Evolutionary conservation across 2,329 filamentous ascomycete species (phyloP), one percentile per base, ranked within the genome.

Genomic region (Neoascochyta sp.): DNA sequence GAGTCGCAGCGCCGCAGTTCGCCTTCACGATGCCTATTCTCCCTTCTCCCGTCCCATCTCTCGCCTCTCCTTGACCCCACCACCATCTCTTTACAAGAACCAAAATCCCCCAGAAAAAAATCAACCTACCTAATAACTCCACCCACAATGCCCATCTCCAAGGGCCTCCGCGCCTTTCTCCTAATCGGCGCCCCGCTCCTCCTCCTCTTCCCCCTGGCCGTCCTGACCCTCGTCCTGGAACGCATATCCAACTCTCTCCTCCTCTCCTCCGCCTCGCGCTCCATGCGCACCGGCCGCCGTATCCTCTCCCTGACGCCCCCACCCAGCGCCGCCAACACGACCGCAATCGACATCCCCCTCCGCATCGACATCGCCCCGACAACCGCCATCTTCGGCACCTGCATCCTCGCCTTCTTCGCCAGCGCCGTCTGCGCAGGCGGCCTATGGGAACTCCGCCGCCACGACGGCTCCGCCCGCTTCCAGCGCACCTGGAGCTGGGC

Each of bases 381-480:
- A 2, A 14, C 36, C 13, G 45, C 46, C 5, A 45, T 52, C 29
- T 27, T 57, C 0, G 44, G 44, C 1, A 19, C 47, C 12, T 42
- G 43, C 18, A 21, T 45, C 5, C 21, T 49, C 7, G 50, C 43
- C 1, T 41, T 45, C 16, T 14, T 45, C 6, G 42, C 53, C 4
- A 32, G 41, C n/a, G 36, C 41, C 13, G 16, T 60, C 7, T 43
- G 38, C 7, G 27, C 29, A 2, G 49, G 50, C 16, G 54, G 45
- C 1, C 47, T 53, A 26, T 60, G 53, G 54, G 54, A 60, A 23
- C 27, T 60, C 35, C 34, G 47, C n/a, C 43, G 43, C 9, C 36
- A 53, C 2, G 41, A 57, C 27, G 56, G 53, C 14, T 48, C 36
- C 10, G 36, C 37, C 15, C 16, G 32, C 9, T 39, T 45, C 29